Conservation (phyloP, 805 yeast species). For the Candida saitoana region DNA sequence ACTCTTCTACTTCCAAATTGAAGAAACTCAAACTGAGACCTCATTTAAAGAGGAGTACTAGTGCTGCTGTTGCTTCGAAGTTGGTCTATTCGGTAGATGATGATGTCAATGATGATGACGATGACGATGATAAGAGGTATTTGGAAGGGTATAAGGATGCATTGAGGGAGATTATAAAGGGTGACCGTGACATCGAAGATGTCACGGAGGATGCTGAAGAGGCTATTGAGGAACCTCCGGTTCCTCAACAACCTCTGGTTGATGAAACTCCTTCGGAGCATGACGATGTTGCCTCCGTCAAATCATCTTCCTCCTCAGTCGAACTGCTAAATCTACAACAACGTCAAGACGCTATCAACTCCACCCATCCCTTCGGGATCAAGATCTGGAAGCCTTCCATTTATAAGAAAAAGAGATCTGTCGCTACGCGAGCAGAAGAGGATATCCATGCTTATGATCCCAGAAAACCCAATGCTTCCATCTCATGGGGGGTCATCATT, state of each 20-base stretch:
- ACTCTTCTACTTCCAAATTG: slow-evolving; percentile 26
- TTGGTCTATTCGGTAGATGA: slow-evolving; percentile 76
- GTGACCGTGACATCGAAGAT: slow-evolving; percentile 16
- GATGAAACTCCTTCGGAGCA: too few species aligned
- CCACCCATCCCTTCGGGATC: slow-evolving; percentile 97
- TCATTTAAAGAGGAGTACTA: slow-evolving; percentile 24
- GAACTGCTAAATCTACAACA: slow-evolving; percentile 88
- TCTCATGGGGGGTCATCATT: slow-evolving; percentile 57
- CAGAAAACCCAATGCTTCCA: slow-evolving; percentile 42
- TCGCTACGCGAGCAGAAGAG: slow-evolving; percentile 83
- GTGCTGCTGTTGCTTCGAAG: slow-evolving; percentile 16
- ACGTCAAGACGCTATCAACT: slow-evolving; percentile 93
- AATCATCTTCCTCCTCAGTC: slow-evolving; percentile 45
- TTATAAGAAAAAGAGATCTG: slow-evolving; percentile 88
- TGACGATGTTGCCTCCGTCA: slow-evolving; percentile 22
- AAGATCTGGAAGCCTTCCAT: slow-evolving; percentile 98
- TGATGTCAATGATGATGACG: slow-evolving; percentile 58
- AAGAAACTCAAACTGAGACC: slow-evolving; percentile 23
- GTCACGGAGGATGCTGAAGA: too few species aligned
- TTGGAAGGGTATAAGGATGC: slow-evolving; percentile 75
- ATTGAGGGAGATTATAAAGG: slow-evolving; percentile 31
- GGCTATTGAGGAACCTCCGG: too few species aligned
- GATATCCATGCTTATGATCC: slow-evolving; percentile 80
- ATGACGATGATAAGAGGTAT: slow-evolving; percentile 57
- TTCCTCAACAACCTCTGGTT: too few species aligned